Conservation (phyloP, 1,284 basidiomycete species). For the Sanghuangporus baumii region DNA sequence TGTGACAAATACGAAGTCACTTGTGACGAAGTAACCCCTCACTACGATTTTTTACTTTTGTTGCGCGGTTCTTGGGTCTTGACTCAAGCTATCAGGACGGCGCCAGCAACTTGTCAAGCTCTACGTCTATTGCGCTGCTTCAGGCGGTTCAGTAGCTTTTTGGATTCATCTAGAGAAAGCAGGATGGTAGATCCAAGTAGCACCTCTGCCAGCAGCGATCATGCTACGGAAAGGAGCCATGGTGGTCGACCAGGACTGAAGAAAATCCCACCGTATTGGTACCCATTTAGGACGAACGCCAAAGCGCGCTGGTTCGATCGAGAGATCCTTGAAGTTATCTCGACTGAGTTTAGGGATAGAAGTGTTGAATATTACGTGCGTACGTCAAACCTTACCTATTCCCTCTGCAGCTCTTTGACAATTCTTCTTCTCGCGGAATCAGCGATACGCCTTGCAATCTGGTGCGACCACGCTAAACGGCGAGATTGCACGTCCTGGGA, state of each 20-base stretch:
- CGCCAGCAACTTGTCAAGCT: too few relatives aligned
- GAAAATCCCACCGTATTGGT: conserved; percentile 75
- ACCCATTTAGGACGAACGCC: conserved; percentile 85
- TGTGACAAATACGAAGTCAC: too few relatives aligned
- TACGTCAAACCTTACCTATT: conserved; percentile 21
- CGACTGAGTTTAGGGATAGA: conserved; percentile 86
- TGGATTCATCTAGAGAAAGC: background rate
- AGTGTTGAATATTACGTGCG: conserved; percentile 90
- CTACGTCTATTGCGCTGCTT: too few relatives aligned
- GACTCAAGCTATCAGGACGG: too few relatives aligned
- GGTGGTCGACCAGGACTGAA: conserved; percentile 44
- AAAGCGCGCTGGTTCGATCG: conserved; percentile 87
- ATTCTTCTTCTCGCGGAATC: background rate
- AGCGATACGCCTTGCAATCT: conserved; percentile 90
- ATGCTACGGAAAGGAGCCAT: background rate
- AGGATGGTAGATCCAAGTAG: background rate
- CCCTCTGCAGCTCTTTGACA: background rate
- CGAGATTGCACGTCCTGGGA: conserved; percentile 71
- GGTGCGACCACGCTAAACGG: conserved; percentile 95
- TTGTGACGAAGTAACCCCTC: too few relatives aligned
- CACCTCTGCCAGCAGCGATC: background rate
- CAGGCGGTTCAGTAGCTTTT: background rate
- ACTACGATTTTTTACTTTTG: too few relatives aligned
- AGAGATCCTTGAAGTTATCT: conserved; percentile 81
- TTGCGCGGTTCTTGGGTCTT: too few relatives aligned